These are phyloP conservation scores for Porcisia hertigi DNA, from an alignment of 208 protist species.

Conservation along the genomic window DNA sequence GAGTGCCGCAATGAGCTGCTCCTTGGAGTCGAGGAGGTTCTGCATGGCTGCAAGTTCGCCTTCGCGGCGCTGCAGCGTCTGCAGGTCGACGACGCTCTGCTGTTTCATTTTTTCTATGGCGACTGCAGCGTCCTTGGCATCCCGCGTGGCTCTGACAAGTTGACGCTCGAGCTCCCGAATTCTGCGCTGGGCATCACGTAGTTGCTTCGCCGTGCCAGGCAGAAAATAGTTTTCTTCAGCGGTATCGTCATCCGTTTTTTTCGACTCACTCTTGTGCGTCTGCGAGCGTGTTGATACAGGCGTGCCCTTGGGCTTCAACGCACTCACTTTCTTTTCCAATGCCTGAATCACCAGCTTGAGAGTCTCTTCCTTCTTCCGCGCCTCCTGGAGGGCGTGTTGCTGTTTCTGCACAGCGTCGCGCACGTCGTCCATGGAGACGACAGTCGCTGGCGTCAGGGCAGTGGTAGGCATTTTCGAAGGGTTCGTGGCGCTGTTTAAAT, in stretches of 20 bases:
- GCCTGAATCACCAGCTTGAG: constrained; percentile 24
- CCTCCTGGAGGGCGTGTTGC: constrained; percentile 24
- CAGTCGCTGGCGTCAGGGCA: background rate
- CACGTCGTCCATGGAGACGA: constrained; percentile 35
- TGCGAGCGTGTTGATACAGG: background rate
- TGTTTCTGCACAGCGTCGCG: constrained; percentile 44
- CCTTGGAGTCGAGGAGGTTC: constrained; percentile 21
- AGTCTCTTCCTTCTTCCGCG: constrained; percentile 17
- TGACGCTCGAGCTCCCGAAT: constrained; percentile 33
- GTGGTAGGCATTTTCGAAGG: background rate
- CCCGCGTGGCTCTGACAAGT: constrained; percentile 6
- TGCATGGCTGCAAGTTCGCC: constrained; percentile 33
- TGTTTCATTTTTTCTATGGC: constrained; percentile 24
- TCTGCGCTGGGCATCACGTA: constrained; percentile 25
- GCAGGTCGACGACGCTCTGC: constrained; percentile 7
- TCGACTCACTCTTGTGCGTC: constrained; percentile 9
- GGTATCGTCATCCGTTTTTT: background rate
- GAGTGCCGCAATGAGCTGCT: constrained; percentile 15
- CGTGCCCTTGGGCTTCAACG: constrained; percentile 23
- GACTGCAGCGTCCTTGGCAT: constrained; percentile 24
- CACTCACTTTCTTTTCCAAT: constrained; percentile 32
- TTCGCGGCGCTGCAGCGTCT: constrained; percentile 12
- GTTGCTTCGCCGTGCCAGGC: constrained; percentile 38
- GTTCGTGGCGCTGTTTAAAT: constrained; percentile 9
- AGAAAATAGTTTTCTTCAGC: constrained; percentile 22